Base-by-base conservation (phyloP, 176 grass and related monocot genomes). In the Phoenix dactylifera region DNA sequence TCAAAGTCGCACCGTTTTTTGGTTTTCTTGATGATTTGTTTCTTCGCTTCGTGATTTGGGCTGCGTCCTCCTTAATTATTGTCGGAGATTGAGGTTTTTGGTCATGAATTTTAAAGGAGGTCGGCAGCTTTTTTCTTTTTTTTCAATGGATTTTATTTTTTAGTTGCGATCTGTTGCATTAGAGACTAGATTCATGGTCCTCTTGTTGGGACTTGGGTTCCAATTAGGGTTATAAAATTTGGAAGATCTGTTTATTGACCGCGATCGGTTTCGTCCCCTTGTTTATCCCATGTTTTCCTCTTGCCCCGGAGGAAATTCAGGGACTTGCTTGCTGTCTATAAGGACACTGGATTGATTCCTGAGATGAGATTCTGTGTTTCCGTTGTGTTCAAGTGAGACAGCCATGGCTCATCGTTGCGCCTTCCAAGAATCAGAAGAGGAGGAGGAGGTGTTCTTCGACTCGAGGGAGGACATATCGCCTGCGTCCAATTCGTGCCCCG, bases 381-480 rank as follows among this genome's bases (percentile, higher is more conserved):
- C 10, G 10, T 44, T 44, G 35, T 74, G 6, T 49, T 5, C 18
- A 53, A 65, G 57, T 25, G 69, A 52, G 30, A 64, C 55, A 12
- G 25, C 35, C 32, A 70, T 77, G 74, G 48, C 58, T 62, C 61
- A 52, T 35, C 58, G 55, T 24, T 55, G 35, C 24, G 49, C 12
- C 32, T 18, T 67, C 58, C 65, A 44, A 70, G 28, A 52, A 4
- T 44, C 12, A 12, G 65, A 70, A 70, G 65, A 52, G 18, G 52
- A 50, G 23, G 44, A 51, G 24, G 66, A 77, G 24, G 74, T 77
- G 49, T 69, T 69, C 58, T 77, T 70, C 51, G 65, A 77, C 50
- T 77, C 74, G 4, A 55, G 51, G 18, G 58, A 70, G 15, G 74
- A 77, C 20, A 54, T 68, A 39, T 64, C 62, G 44, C 67, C 73